Evolutionary conservation across 23 red algal species (phyloP).

Genomic region (Gracilaria gracilis): DNA sequence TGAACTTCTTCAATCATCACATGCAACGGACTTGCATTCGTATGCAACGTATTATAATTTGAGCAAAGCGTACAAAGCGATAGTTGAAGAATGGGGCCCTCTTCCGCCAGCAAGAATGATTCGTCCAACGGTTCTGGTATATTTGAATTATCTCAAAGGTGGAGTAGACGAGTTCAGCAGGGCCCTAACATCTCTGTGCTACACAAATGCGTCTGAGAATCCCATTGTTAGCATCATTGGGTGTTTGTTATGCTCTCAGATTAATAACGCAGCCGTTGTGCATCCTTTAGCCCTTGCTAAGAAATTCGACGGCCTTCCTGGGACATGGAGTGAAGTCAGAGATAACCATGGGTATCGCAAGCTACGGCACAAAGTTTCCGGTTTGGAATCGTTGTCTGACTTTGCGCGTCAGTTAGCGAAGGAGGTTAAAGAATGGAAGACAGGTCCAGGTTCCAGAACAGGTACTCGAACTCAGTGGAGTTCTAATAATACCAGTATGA

Average conservation of each 20-base stretch:
- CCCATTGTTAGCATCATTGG: slow-evolving; percentile 32
- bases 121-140: background rate
- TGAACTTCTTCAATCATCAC: background rate
- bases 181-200: background rate
- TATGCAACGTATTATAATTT: slow-evolving; percentile 1
- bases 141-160: slow-evolving; percentile 19
- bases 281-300: background rate
- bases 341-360: background rate
- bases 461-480: background rate
- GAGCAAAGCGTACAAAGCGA: background rate
- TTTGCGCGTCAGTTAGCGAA: background rate
- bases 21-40: slow-evolving; percentile 24
- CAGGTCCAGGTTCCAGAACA: background rate
- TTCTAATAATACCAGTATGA: background rate
- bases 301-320: background rate
- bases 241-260: background rate
- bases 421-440: background rate
- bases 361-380: background rate
- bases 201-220: slow-evolving; percentile 9
- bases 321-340: background rate
- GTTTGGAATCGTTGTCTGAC: background rate
- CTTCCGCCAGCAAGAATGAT: slow-evolving; percentile 20
- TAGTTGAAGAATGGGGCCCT: background rate
- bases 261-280: background rate
- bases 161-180: slow-evolving; percentile 32